phyloP scores from a whole-genome alignment of 1,284 basidiomycete species.

The Cutaneotrichosporon cutaneum region DNA sequence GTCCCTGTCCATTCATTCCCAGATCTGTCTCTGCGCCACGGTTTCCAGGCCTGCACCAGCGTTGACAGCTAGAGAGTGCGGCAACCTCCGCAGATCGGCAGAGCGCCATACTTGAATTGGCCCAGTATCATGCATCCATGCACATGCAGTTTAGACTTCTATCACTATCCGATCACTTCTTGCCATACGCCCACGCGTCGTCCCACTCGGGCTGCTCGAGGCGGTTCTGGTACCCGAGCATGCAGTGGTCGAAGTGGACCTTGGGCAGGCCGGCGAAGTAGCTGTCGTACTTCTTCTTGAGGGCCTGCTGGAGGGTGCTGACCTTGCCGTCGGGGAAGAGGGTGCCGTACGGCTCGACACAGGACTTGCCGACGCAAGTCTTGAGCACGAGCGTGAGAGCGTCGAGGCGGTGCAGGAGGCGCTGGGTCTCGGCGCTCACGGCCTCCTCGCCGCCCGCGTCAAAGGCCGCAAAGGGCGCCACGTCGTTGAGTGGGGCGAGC shows the following conservation, averaged over 20 bases:
- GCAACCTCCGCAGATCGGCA: too few relatives aligned
- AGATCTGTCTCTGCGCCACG: too few relatives aligned
- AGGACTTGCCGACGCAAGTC: constrained; percentile 37
- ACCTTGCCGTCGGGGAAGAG: constrained; percentile 32
- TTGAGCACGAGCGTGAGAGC: constrained; percentile 45
- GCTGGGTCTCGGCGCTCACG: background rate
- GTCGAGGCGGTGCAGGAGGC: constrained; percentile 33
- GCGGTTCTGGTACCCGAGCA: constrained; percentile 30
- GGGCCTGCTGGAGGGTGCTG: constrained; percentile 24
- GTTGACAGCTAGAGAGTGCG: too few relatives aligned
- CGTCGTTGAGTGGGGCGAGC: constrained; percentile 4
- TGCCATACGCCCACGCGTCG: background rate
- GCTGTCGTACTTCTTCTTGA: constrained; percentile 27
- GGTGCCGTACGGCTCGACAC: constrained; percentile 33
- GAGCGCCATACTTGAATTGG: too few relatives aligned
- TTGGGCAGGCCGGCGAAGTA: constrained; percentile 39
- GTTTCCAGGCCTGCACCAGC: too few relatives aligned
- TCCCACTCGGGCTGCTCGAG: constrained; percentile 34
- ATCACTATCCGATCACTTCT: background rate
- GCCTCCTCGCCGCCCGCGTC: background rate
- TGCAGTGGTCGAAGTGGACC: constrained; percentile 33
- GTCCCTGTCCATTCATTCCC: too few relatives aligned
- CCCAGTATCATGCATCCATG: too few relatives aligned
- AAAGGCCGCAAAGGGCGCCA: background rate
- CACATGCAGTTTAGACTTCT: too few relatives aligned